Evolutionary conservation across 331 rosid species (phyloP).

Genomic region (Dryas integrifolia): DNA sequence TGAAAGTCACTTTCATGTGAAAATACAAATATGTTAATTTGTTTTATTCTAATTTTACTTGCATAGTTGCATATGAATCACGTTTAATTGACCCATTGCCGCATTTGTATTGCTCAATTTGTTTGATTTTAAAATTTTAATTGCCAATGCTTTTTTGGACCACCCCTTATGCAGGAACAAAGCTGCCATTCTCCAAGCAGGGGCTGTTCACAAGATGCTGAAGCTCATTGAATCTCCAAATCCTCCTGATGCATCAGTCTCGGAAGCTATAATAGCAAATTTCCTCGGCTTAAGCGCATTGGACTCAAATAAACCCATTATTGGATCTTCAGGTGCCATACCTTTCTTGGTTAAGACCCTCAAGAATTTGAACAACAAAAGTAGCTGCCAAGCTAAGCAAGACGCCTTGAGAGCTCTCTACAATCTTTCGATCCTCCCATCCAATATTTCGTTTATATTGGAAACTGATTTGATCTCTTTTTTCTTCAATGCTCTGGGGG

Average conservation of each 20-base stretch:
- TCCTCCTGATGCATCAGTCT: slow-evolving; percentile 49
- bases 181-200: slow-evolving; percentile 89
- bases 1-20: no score
- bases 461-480: slow-evolving; percentile 67
- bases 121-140: background rate
- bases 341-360: slow-evolving; percentile 66
- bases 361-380: slow-evolving; percentile 32
- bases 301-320: slow-evolving; percentile 77
- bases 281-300: slow-evolving; percentile 92
- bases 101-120: background rate
- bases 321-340: slow-evolving; percentile 92
- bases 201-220: slow-evolving; percentile 87
- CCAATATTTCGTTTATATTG: slow-evolving; percentile 58
- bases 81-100: background rate
- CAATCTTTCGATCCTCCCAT: slow-evolving; percentile 69
- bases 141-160: background rate
- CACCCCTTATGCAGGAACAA: slow-evolving; percentile 57
- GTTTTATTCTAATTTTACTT: no score
- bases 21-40: no score
- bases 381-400: slow-evolving; percentile 64
- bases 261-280: slow-evolving; percentile 85
- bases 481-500: slow-evolving; percentile 55
- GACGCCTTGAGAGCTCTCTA: slow-evolving; percentile 87
- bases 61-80: background rate
- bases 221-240: slow-evolving; percentile 60